Evolutionary conservation across 129 eudicot genomes (phyloP).

Genomic region (Glebionis coronaria): DNA sequence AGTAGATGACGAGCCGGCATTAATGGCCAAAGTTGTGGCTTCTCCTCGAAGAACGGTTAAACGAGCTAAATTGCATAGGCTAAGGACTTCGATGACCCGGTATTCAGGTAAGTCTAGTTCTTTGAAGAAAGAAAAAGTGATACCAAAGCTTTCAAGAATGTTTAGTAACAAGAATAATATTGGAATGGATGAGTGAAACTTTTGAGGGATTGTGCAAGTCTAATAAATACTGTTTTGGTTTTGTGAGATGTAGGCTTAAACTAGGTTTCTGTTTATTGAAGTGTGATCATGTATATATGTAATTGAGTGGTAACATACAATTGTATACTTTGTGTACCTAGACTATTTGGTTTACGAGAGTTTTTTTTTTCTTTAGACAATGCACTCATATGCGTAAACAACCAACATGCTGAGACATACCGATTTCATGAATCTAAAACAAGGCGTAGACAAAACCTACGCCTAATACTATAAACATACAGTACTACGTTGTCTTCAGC

Average conservation of each 20-base stretch:
- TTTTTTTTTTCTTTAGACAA: no score
- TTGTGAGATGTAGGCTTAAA: no score
- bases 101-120: slow-evolving; percentile 10
- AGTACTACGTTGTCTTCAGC: no score
- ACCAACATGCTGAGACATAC: no score
- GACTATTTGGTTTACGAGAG: no score
- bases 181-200: slow-evolving; percentile 23
- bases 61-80: slow-evolving; percentile 1
- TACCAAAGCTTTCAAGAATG: slow-evolving; percentile 46
- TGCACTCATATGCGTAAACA: no score
- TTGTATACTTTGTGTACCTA: neutral
- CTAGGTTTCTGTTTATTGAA: no score
- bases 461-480: no score
- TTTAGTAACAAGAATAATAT: slow-evolving; percentile 34
- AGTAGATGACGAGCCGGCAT: slow-evolving; percentile 16
- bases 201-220: slow-evolving; percentile 20
- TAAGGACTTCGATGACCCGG: slow-evolving; percentile 23
- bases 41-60: slow-evolving; percentile 17
- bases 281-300: neutral
- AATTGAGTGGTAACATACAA: neutral
- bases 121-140: slow-evolving; percentile 25
- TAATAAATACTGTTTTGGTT: slow-evolving; percentile 26
- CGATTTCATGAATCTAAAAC: no score
- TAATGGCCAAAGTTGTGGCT: slow-evolving; percentile 18
- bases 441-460: no score